Percentiles rank a stretch among this genome's conserved stretches.
Conservation (phyloP, 768 basidiomycete genomes). For the Lanmaoa rubissima region DNA sequence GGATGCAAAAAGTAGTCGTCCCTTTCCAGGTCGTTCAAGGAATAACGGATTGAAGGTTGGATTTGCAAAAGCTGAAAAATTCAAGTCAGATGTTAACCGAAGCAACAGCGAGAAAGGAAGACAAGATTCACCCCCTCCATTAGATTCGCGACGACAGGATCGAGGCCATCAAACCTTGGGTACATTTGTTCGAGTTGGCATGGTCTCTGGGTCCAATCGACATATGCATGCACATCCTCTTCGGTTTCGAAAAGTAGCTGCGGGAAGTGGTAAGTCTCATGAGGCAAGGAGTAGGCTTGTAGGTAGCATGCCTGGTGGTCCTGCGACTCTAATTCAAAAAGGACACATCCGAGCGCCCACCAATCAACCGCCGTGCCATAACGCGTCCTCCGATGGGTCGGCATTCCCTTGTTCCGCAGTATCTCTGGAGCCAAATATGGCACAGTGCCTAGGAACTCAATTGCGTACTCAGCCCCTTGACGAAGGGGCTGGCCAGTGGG, state of each 20-base stretch:
- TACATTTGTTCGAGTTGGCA: constrained; percentile 19
- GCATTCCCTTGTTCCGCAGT: constrained; percentile 24
- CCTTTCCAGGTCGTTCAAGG: constrained; percentile 20
- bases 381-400: constrained; percentile 2
- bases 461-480: constrained; percentile 14
- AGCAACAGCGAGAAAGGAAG: neutral
- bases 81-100: neutral
- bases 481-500: constrained; percentile 10
- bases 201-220: constrained; percentile 16
- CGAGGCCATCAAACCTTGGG: constrained; percentile 22
- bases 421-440: constrained; percentile 44
- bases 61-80: constrained; percentile 19
- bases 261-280: neutral
- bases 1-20: constrained; percentile 24
- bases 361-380: constrained; percentile 40
- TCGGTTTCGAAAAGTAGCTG: constrained; percentile 35
- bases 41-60: constrained; percentile 14
- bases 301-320: constrained; percentile 22
- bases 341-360: constrained; percentile 43
- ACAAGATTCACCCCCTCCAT: constrained; percentile 30
- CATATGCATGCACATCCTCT: constrained; percentile 22
- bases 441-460: constrained; percentile 34
- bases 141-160: constrained; percentile 23
- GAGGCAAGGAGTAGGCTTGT: neutral
- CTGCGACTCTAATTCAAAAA: constrained; percentile 37